Evolutionary conservation across 2,329 filamentous ascomycete species (phyloP), one percentile per base, ranked within the genome.

Genomic region (Colletotrichum gigasporum): DNA sequence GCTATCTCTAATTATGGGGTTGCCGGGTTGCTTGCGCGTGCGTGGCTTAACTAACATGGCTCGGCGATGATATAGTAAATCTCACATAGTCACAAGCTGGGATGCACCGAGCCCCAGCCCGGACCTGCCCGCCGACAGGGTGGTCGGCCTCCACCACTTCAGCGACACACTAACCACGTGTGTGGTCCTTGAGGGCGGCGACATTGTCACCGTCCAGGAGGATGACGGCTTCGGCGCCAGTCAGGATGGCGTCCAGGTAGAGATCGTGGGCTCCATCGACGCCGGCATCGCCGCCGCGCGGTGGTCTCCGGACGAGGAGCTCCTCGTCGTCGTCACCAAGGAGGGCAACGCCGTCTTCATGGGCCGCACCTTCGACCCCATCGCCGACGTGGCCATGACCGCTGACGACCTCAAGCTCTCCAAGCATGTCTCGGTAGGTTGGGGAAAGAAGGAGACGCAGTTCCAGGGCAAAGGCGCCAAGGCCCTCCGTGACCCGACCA

Each of bases 381-480:
- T 97, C 41, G 87, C 91, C 32, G 91, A 94, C 76, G 85, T 92
- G 54, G 81, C 84, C 32, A 88, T 98, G 76, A 87, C 86, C 0
- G 75, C 82, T 0, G 92, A 94, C 44, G 95, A 97, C 77, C 85
- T 97, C 67, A 91, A 91, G 70, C 87, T 89, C n/a, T 98, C 91
- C 24, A 96, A 91, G 75, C 94, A 97, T 81, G 96, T 97, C 61
- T 96, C 94, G 18, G 95, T 99, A 20, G 96, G 96, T 51, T 99
- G 96, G 96, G 96, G 96, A 64, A 98, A 98, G 82, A 93, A 92
- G 74, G 96, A 99, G 79, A 99, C 96, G 0, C 96, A 99, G 76
- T 99, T 99, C 76, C 92, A 97, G 73, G 96, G 96, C 52, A 93
- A 92, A 72, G 89, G 94, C 67, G 95, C 94, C 61, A 89, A 88